phyloP scores from a whole-genome alignment of 106 monocot genomes.

The Ottelia alismoides region DNA sequence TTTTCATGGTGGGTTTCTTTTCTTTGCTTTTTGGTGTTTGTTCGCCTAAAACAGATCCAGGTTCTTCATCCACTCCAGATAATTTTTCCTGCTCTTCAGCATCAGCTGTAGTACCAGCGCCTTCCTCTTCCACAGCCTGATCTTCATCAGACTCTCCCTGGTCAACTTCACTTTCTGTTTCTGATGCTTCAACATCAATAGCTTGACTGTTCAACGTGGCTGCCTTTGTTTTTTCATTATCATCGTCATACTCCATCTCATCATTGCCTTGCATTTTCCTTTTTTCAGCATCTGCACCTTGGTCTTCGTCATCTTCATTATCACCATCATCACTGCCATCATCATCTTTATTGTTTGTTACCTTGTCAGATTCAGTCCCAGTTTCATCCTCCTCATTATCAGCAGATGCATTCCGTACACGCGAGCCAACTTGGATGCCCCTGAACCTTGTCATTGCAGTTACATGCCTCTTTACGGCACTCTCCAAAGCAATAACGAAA shows the following conservation, averaged over 20 bases:
- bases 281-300: constrained; percentile 77
- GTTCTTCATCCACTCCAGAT: too few relatives aligned
- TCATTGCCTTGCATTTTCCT: constrained; percentile 57
- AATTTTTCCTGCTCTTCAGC: too few relatives aligned
- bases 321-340: constrained; percentile 32
- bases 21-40: constrained; percentile 1
- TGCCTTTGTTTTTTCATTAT: constrained; percentile 21
- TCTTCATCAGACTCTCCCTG: constrained; percentile 32
- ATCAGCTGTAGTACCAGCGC: neutral
- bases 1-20: neutral
- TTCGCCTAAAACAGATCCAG: too few relatives aligned
- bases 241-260: constrained; percentile 96
- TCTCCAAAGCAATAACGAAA: constrained; percentile 59
- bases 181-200: constrained; percentile 28
- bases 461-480: constrained; percentile 56
- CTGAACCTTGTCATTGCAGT: constrained; percentile 40
- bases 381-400: constrained; percentile 20
- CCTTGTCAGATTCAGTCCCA: constrained; percentile 1
- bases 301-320: constrained; percentile 22
- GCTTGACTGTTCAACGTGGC: constrained; percentile 14
- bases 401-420: constrained; percentile 7
- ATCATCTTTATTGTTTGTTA: constrained; percentile 38
- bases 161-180: constrained; percentile 45
- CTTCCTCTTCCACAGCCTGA: constrained; percentile 14
- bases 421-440: constrained; percentile 19